phyloP scores from a whole-genome alignment of 2,329 filamentous ascomycete species.

The Chalaropsis ovoidea region DNA sequence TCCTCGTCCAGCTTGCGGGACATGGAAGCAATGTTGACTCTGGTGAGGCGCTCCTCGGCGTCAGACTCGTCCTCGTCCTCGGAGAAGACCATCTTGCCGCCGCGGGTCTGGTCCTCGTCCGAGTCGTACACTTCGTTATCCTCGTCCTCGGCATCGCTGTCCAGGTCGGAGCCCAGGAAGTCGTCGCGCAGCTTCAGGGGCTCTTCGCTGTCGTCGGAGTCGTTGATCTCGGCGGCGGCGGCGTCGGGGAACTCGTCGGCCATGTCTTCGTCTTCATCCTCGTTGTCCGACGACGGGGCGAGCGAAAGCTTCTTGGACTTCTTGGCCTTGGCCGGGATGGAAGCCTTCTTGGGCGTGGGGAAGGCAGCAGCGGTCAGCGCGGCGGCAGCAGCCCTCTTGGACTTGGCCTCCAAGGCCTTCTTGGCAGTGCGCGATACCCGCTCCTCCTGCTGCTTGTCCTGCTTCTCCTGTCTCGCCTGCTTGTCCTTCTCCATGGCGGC shows the following conservation, averaged over 20 bases:
- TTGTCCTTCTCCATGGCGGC: slow-evolving; percentile 31
- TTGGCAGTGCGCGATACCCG: slow-evolving; percentile 31
- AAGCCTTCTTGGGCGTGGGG: slow-evolving; percentile 31
- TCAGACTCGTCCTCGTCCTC: slow-evolving; percentile 88
- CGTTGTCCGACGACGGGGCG: slow-evolving; percentile 32
- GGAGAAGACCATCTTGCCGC: slow-evolving; percentile 68
- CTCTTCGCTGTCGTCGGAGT: slow-evolving; percentile 39
- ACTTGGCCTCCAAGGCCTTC: slow-evolving; percentile 30
- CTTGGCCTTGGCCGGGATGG: slow-evolving; percentile 31
- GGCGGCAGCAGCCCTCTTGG: slow-evolving; percentile 32
- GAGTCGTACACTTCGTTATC: slow-evolving; percentile 61
- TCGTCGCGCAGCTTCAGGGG: slow-evolving; percentile 43
- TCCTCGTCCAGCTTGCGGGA: slow-evolving; percentile 74
- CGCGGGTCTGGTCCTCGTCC: slow-evolving; percentile 49
- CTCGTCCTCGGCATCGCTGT: slow-evolving; percentile 34
- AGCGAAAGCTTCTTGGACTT: slow-evolving; percentile 31
- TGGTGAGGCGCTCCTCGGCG: slow-evolving; percentile 80
- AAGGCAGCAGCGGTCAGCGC: slow-evolving; percentile 26
- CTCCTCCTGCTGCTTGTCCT: slow-evolving; percentile 31
- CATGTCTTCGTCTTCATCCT: slow-evolving; percentile 33
- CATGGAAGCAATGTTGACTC: slow-evolving; percentile 89
- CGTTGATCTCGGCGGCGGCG: slow-evolving; percentile 35
- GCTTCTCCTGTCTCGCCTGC: slow-evolving; percentile 28
- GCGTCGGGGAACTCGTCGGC: slow-evolving; percentile 38
- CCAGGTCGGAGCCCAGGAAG: slow-evolving; percentile 37